phyloP scores from a whole-genome alignment of 2,329 filamentous ascomycete genomes.

The Apiospora malaysiana region DNA sequence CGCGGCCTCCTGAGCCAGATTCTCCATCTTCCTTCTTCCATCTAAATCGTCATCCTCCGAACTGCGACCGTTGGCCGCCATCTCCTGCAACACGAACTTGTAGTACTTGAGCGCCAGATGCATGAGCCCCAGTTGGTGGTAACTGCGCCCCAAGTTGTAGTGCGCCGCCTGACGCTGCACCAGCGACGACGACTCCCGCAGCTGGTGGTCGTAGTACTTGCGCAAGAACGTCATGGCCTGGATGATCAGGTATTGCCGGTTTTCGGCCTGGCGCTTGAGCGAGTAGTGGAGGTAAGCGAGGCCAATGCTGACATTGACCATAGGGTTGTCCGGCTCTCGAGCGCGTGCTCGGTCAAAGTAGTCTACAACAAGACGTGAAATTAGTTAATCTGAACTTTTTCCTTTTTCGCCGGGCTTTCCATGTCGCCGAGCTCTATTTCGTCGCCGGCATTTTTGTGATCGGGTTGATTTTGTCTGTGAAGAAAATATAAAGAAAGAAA shows the following conservation, averaged over 20 bases:
- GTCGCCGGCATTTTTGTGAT: too few relatives aligned
- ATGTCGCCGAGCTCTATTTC: background rate
- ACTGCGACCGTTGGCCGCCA: constrained; percentile 28
- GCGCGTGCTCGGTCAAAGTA: constrained; percentile 84
- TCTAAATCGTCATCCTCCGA: constrained; percentile 9
- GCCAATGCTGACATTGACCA: constrained; percentile 81
- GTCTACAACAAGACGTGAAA: constrained; percentile 48
- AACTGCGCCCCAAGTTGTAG: constrained; percentile 79
- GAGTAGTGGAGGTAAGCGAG: constrained; percentile 87
- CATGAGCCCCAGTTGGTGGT: constrained; percentile 75
- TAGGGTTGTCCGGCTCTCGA: constrained; percentile 76
- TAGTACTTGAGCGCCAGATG: constrained; percentile 79
- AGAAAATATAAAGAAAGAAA: too few relatives aligned
- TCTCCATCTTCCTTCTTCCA: constrained; percentile 48
- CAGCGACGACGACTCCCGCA: constrained; percentile 35
- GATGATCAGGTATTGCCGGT: constrained; percentile 84
- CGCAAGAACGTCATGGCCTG: constrained; percentile 85
- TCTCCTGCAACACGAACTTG: constrained; percentile 51
- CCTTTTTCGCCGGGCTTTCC: background rate
- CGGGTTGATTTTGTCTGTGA: too few relatives aligned
- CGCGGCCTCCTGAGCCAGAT: constrained; percentile 74
- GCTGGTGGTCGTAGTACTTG: constrained; percentile 70
- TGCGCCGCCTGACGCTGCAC: constrained; percentile 74
- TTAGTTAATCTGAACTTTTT: background rate
- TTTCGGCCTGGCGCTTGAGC: constrained; percentile 87